Conservation (phyloP, 495 filamentous ascomycete genomes). For the Xylaria intraflava region DNA sequence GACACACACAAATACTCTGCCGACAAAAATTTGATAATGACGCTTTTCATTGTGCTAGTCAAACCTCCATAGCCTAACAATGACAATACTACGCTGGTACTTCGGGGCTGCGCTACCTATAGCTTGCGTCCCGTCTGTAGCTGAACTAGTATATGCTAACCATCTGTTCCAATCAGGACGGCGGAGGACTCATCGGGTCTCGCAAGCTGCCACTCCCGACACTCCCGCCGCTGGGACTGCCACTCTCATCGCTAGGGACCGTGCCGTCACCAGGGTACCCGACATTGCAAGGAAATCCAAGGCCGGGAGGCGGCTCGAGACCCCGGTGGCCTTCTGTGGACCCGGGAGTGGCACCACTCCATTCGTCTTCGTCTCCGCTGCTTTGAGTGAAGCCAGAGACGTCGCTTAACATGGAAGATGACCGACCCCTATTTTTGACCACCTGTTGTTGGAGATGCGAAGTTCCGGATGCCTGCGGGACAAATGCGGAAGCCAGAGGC, state of each 20-base stretch:
- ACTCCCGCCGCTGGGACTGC: slow-evolving; percentile 20
- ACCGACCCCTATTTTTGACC: slow-evolving; percentile 47
- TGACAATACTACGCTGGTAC: background rate
- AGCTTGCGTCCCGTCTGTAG: background rate
- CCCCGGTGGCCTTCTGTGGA: slow-evolving; percentile 9
- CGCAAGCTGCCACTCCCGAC: slow-evolving; percentile 19
- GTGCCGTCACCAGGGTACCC: slow-evolving; percentile 9
- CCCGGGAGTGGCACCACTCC: slow-evolving; percentile 6
- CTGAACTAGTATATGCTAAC: slow-evolving; percentile 3
- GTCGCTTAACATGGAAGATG: slow-evolving; percentile 61
- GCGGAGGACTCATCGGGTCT: slow-evolving; percentile 23
- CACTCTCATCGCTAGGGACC: slow-evolving; percentile 16
- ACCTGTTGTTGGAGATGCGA: slow-evolving; percentile 17
- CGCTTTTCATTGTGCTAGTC: slow-evolving; percentile 9
- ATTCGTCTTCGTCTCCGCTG: slow-evolving; percentile 30
- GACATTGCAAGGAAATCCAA: slow-evolving; percentile 18
- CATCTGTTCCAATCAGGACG: slow-evolving; percentile 4
- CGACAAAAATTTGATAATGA: slow-evolving; percentile 1
- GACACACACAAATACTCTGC: background rate
- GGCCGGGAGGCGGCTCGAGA: slow-evolving; percentile 13
- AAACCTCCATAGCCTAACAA: slow-evolving; percentile 7
- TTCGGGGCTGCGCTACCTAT: background rate
- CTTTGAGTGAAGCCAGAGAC: slow-evolving; percentile 60
- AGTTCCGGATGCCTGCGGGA: slow-evolving; percentile 20
- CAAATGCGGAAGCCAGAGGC: slow-evolving; percentile 19